Evolutionary conservation across 352 stramenopile species (phyloP), one percentile per base, ranked within the genome.

Genomic region (Globisporangium middletonii): DNA sequence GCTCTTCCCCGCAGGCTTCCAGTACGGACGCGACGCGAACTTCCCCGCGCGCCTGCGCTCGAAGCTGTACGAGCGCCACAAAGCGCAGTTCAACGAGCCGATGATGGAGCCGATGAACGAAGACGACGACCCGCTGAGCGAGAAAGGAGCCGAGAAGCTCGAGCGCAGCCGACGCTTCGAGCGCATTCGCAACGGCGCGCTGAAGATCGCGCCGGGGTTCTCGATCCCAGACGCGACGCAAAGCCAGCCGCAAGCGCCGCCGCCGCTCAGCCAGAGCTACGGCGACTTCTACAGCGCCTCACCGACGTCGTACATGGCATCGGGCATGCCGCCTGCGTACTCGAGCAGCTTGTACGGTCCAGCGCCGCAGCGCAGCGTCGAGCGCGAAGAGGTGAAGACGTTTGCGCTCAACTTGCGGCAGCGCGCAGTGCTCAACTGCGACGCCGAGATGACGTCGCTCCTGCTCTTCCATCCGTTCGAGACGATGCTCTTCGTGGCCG

Each of bases 391-490:
- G 52, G 68, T 89, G 1, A 86, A 85, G 53, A 71, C 69, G 11
- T 95, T 92, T 54, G 78, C 75, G 23, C 73, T 98, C 46, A 94
- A 94, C 38, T 70, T 98, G 35, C 79, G 88, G 18, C 93, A 99
- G 64, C 76, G 81, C 15, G 83, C 82, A 2, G 83, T 99, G 38
- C 76, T 96, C 57, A 98, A 98, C 68, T 91, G 86, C 54, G 89
- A 95, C 45, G 79, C 83, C 6, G 91, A 98, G 47, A 98, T 97
- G 77, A 99, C 96, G 23, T 98, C 90, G 30, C 76, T 98, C 52
- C 69, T 99, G 50, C 76, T 96, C 8, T 99, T 99, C 65, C 97
- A 99, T 67, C 90, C 96, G 27, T 99, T 97, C 64, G 85, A 93
- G 53, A 90, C 82, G 53, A 88, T 94, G 59, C 77, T 99, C 18